Conservation (phyloP, 192 early-diverging fungal genomes). For the Rhizophagus prolifer region DNA sequence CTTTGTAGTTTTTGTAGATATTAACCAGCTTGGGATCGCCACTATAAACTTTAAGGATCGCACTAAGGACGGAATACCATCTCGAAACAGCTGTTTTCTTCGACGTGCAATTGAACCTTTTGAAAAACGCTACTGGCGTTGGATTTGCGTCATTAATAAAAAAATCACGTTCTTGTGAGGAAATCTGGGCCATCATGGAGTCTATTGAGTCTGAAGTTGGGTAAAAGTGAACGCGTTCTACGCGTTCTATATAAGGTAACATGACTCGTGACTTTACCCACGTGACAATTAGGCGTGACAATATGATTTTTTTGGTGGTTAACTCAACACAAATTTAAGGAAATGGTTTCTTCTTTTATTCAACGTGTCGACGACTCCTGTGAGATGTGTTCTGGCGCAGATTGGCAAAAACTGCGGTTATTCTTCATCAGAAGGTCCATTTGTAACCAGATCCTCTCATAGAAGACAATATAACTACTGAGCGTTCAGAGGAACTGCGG, state of each 20-base stretch:
- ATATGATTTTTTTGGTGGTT: too few relatives aligned
- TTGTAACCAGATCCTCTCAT: constrained; percentile 28
- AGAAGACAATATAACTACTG: constrained; percentile 32
- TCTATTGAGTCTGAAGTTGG: neutral
- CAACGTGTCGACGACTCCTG: neutral
- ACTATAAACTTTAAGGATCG: neutral
- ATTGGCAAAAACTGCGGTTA: constrained; percentile 21
- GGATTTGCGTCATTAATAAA: neutral
- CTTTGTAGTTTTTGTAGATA: constrained; percentile 6
- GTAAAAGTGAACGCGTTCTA: too few relatives aligned
- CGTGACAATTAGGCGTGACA: too few relatives aligned
- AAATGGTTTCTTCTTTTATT: too few relatives aligned
- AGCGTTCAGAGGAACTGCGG: constrained; percentile 27
- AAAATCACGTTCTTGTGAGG: neutral
- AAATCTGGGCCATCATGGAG: neutral
- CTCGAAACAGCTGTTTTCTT: constrained; percentile 4
- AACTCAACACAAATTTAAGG: too few relatives aligned
- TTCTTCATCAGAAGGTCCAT: constrained; percentile 29
- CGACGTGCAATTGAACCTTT: constrained; percentile 14
- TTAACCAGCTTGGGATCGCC: neutral
- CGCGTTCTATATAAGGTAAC: too few relatives aligned
- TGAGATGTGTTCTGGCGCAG: constrained; percentile 21
- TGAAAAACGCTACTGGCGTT: neutral
- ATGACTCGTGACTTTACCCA: too few relatives aligned
- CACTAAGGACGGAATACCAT: neutral